A percentile compares a stretch with the other conserved stretches of the same genome.
These are phyloP conservation scores for Citrus mangshanensis DNA, from an alignment of 345 rosid species.

Conservation along the genomic window DNA sequence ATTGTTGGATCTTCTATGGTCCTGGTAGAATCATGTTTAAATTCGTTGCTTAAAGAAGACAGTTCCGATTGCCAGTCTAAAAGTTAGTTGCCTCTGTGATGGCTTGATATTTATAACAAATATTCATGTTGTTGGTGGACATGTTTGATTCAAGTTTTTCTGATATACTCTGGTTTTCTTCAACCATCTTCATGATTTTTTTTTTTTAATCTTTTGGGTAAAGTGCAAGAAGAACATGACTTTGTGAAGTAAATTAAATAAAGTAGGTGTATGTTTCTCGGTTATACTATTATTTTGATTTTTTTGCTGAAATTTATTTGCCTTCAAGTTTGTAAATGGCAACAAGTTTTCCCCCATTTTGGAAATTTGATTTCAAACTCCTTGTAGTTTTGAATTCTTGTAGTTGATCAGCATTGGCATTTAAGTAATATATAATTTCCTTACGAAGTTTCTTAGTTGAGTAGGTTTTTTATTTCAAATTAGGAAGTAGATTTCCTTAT, in stretches of 20 bases:
- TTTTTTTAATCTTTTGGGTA: not conserved
- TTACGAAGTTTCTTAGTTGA: not conserved
- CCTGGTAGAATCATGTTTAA: constrained; percentile 54
- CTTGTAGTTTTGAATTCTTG: not conserved
- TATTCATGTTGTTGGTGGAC: not conserved
- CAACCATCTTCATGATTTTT: not conserved
- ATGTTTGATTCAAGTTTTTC: not conserved
- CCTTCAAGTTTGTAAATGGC: not conserved
- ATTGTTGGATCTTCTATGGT: constrained; percentile 71
- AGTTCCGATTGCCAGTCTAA: constrained; percentile 31
- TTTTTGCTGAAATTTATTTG: not conserved
- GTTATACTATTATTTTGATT: not conserved
- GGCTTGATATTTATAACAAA: not conserved
- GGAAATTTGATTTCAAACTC: not conserved
- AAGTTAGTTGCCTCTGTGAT: constrained; percentile 40
- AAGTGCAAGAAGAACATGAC: not conserved
- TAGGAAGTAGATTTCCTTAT: not conserved
- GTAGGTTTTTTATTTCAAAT: not conserved
- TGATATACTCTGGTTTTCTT: not conserved
- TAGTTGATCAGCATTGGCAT: not conserved
- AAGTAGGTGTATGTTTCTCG: not conserved
- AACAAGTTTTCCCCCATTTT: not conserved
- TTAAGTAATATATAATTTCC: not conserved
- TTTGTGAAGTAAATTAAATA: not conserved
- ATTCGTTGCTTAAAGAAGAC: constrained; percentile 50